Evolutionary conservation across 192 early-diverging fungal genomes (phyloP).

Genomic region (Backusella mclennaniae): DNA sequence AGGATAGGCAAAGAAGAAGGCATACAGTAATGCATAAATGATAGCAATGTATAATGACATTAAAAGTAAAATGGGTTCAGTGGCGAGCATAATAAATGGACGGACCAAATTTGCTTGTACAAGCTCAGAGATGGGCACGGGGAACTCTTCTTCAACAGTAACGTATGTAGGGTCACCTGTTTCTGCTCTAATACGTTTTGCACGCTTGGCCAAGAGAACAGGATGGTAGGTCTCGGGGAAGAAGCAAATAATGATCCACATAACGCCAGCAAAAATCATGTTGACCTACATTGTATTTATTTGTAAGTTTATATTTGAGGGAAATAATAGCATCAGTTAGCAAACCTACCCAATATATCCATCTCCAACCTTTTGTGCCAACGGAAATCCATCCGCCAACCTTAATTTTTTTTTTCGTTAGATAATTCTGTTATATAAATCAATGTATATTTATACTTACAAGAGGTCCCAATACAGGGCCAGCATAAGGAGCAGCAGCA

Average conservation of each 20-base stretch:
- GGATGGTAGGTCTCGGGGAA: conserved; percentile 26
- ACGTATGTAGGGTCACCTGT: conserved; percentile 21
- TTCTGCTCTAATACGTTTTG: conserved; percentile 17
- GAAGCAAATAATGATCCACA: conserved; percentile 23
- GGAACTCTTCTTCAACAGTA: conserved; percentile 32
- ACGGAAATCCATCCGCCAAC: conserved; percentile 32
- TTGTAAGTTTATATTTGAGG: neutral
- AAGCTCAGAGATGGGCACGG: conserved; percentile 15
- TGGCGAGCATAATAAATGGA: conserved; percentile 27
- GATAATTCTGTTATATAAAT: too few species aligned
- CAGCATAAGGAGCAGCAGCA: conserved; percentile 29
- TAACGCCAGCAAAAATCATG: conserved; percentile 23
- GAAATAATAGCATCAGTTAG: neutral
- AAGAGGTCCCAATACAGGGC: conserved; percentile 29
- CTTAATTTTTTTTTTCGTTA: too few species aligned
- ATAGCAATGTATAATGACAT: conserved; percentile 33
- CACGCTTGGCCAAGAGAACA: conserved; percentile 16
- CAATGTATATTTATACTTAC: neutral
- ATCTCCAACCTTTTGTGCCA: conserved; percentile 24
- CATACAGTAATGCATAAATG: conserved; percentile 30
- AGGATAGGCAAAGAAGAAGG: conserved; percentile 33
- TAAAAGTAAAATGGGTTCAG: conserved; percentile 27
- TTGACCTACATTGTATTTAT: conserved; percentile 15
- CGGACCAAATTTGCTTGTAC: conserved; percentile 21
- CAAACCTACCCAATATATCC: conserved; percentile 25